Evolutionary conservation across 768 basidiomycete genomes (phyloP), one percentile per base, ranked within the genome.

Genomic region (Lanmaoa rubissima): DNA sequence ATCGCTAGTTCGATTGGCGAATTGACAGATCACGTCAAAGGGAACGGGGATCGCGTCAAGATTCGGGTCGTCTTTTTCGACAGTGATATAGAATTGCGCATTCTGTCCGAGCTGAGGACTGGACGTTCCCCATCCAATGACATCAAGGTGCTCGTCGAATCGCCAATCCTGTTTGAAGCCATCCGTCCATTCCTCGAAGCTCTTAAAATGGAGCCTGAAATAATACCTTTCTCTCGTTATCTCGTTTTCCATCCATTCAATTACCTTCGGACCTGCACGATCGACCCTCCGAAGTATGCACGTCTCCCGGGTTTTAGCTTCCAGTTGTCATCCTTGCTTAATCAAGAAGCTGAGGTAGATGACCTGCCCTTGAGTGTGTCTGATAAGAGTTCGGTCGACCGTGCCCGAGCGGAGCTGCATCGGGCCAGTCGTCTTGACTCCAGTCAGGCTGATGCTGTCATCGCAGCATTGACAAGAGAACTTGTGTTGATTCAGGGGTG

Each of bases 401-500:
- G 55, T n/a, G 86, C 82, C 0, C 77, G 82, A 6, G 57, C 67
- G 21, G 74, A 76, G 41, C 67, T 90, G n/a, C 70, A 59, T 41
- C 56, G 63, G 17, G 68, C 71, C 4, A 89, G 85, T 63, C 73
- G 78, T 7, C 74, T 92, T 31, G 90, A 92, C 59, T 75, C 80
- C 0, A 87, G 86, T 67, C 90, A 92, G 65, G 84, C 79, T 0
- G 84, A 88, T 53, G 85, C 90, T 1, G 74, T 92, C 3, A 67
- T 92, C 4, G 80, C 85, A 54, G 74, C 82, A 0, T 66, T 91
- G 36, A 80, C 77, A 0, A 70, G 82, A 48, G 86, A 90, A 61
- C 66, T 91, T 0, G 75, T 81, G 0, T 69, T 92, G 46, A 86
- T 92, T 39, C 88, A 92, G 72, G 90, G 90, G 85, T 88, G 63